Conservation (phyloP, 2,329 filamentous ascomycete species). For the Penicillium sp. region DNA sequence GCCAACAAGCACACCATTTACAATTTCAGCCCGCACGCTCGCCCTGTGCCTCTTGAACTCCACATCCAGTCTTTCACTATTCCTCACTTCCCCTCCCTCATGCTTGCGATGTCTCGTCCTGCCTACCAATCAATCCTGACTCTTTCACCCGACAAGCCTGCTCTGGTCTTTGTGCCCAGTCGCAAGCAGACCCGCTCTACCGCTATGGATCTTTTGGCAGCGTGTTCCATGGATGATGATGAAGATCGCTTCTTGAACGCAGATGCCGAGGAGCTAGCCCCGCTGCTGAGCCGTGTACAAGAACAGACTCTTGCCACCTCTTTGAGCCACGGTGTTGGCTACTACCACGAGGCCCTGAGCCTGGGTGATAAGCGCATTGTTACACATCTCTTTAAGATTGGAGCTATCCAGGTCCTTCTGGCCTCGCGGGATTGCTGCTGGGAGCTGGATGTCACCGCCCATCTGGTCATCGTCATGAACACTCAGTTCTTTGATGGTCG, state of each 20-base stretch:
- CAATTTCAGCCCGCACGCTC: slow-evolving; percentile 93
- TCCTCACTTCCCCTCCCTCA: slow-evolving; percentile 94
- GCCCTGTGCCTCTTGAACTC: slow-evolving; percentile 84
- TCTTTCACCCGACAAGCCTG: slow-evolving; percentile 82
- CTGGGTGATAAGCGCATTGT: slow-evolving; percentile 90
- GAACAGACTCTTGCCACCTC: slow-evolving; percentile 86
- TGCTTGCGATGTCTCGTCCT: slow-evolving; percentile 97
- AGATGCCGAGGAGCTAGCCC: slow-evolving; percentile 74
- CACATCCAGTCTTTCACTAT: slow-evolving; percentile 95
- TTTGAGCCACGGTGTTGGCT: slow-evolving; percentile 88
- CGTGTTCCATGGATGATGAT: slow-evolving; percentile 82
- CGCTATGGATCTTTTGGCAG: slow-evolving; percentile 81
- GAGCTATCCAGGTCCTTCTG: slow-evolving; percentile 82
- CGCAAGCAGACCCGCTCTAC: slow-evolving; percentile 89
- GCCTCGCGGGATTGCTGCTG: slow-evolving; percentile 89
- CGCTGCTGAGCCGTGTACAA: slow-evolving; percentile 77
- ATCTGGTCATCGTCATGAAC: slow-evolving; percentile 93
- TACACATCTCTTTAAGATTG: slow-evolving; percentile 83
- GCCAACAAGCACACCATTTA: slow-evolving; percentile 97
- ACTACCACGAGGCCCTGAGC: slow-evolving; percentile 93
- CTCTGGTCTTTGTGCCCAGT: slow-evolving; percentile 86
- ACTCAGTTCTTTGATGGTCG: slow-evolving; percentile 97
- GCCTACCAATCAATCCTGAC: slow-evolving; percentile 86
- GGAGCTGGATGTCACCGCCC: slow-evolving; percentile 84
- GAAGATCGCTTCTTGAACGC: slow-evolving; percentile 92